Conservation (phyloP, 352 stramenopile genomes). For the Globisporangium rhizosaccharum region DNA sequence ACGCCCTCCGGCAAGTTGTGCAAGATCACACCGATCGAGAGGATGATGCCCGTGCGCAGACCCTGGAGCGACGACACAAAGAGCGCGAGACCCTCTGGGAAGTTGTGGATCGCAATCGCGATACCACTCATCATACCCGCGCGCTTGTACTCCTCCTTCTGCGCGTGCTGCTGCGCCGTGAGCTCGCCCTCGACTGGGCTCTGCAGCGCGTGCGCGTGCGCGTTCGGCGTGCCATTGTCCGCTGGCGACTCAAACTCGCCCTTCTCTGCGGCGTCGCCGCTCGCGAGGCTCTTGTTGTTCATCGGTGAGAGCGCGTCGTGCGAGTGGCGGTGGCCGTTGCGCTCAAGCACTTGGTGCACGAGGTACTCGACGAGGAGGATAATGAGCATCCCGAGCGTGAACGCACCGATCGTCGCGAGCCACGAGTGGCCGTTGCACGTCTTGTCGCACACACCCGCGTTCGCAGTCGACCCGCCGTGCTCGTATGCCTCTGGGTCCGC, state of each 20-base stretch:
- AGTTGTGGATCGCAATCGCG: slow-evolving; percentile 96
- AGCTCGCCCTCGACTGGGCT: neutral
- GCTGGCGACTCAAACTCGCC: no score
- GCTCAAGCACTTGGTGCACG: slow-evolving; percentile 45
- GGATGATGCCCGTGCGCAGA: slow-evolving; percentile 76
- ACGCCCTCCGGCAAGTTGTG: slow-evolving; percentile 96
- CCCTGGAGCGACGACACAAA: slow-evolving; percentile 91
- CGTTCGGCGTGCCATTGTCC: no score
- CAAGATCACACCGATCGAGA: slow-evolving; percentile 93
- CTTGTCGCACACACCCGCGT: slow-evolving; percentile 46
- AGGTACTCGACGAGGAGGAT: slow-evolving; percentile 65
- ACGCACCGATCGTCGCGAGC: slow-evolving; percentile 45
- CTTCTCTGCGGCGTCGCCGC: no score
- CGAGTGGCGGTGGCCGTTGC: slow-evolving; percentile 21
- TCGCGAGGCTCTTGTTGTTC: slow-evolving; percentile 15
- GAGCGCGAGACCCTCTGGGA: slow-evolving; percentile 94
- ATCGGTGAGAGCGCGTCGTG: slow-evolving; percentile 20
- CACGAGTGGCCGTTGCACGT: slow-evolving; percentile 54
- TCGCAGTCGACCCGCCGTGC: slow-evolving; percentile 28
- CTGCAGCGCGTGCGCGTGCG: neutral
- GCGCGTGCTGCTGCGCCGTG: slow-evolving; percentile 1
- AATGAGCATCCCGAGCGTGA: slow-evolving; percentile 54
- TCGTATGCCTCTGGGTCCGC: slow-evolving; percentile 67
- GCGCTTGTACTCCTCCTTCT: slow-evolving; percentile 45
- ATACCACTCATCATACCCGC: slow-evolving; percentile 90